Evolutionary conservation across 179 eudicot species (phyloP), one percentile per base, ranked within the genome.

Genomic region (Camellia oleifera): DNA sequence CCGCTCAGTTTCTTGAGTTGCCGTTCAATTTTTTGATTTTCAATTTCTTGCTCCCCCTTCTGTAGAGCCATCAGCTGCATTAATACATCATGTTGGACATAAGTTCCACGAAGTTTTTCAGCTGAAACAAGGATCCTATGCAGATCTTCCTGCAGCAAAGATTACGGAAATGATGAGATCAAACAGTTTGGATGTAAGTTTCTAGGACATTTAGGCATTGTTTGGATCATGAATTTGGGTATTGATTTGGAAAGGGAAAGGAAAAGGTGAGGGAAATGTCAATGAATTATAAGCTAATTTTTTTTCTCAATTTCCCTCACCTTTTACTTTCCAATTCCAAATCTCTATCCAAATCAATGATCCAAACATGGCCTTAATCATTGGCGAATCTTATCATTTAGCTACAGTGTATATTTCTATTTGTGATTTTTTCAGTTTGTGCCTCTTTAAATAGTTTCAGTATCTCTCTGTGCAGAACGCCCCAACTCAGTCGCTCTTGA

Each of bases 401-500:
- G 53, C 46, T n/a, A 26, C 4, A 26, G 40, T 32, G 46, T 65
- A 40, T 15, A 50, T 64, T 40, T 64, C 65, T 74, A 12, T 44
- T 8, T 57, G 18, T 48, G 62, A 9, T 8, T 56, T 71, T 64
- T 32, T 77, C 40, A 9, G 44, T 62, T 17, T 78, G 50, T 61
- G 20, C 60, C 12, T 68, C 62, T 79, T 3, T 40, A 52, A 74
- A 57, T 4, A 12, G n/a, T 70, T 69, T 20, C 32, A 14, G 45
- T 66, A 45, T 79, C 10, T 73, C 63, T 78, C 23, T 79, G 9
- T 87, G 85, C 92, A 96, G 99, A 96, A 88, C 88, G 92, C 97
- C 56, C 99, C 99, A 44, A 96, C 98, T 75, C 99, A 94, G 88
- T 94, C 98, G 69, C 95, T 96, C 44, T 74, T 96, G 80, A 90